Evolutionary conservation across 2,329 filamentous ascomycete genomes (phyloP).

Genomic region (Pseudocercospora fuligena): DNA sequence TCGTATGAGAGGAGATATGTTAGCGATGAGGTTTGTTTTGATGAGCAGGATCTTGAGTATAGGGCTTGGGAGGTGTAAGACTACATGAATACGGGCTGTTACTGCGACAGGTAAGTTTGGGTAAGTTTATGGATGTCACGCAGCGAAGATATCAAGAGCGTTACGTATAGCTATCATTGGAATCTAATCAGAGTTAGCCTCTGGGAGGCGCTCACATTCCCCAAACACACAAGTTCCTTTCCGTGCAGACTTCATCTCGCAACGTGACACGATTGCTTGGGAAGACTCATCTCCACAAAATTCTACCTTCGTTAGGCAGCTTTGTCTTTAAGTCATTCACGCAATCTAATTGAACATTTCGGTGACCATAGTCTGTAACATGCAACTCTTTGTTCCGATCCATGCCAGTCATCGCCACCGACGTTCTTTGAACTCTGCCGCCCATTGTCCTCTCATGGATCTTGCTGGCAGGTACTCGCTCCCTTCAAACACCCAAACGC

Average conservation of each 20-base stretch:
- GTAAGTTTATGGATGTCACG: neutral
- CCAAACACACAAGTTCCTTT: neutral
- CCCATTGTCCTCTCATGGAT: neutral
- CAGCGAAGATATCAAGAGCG: neutral
- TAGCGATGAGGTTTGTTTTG: neutral
- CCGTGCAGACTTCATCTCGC: neutral
- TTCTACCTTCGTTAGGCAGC: neutral
- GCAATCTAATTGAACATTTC: slow-evolving; percentile 9
- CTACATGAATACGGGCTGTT: too few species aligned
- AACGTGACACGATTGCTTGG: neutral
- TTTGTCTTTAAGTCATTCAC: slow-evolving; percentile 6
- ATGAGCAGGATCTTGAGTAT: neutral
- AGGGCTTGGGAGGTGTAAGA: neutral
- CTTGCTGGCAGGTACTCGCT: neutral
- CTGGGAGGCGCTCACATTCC: neutral
- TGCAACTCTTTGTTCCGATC: slow-evolving; percentile 8
- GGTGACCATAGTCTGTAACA: neutral
- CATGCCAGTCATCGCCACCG: neutral
- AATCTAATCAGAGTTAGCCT: neutral
- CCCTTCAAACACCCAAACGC: neutral
- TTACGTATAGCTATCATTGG: neutral
- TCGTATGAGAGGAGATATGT: neutral
- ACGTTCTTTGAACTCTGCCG: neutral
- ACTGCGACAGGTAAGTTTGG: neutral
- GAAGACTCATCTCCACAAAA: neutral